phyloP scores from a whole-genome alignment of 495 filamentous ascomycete species.

The Tuber microsphaerosporum region DNA sequence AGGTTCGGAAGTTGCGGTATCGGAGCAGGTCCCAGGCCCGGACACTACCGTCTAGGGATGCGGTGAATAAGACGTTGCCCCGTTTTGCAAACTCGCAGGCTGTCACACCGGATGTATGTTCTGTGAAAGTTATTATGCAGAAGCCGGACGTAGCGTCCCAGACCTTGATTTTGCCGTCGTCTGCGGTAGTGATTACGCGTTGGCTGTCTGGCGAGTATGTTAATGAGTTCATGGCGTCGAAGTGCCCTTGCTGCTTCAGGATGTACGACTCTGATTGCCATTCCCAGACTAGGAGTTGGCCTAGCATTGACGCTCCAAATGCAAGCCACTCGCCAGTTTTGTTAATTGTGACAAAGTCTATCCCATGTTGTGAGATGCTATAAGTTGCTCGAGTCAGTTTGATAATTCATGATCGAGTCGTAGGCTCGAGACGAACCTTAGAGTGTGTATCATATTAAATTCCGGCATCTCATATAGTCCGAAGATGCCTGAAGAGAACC shows the following conservation, averaged over 20 bases:
- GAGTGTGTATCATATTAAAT: constrained; percentile 86
- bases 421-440: constrained; percentile 49
- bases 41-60: constrained; percentile 86
- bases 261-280: constrained; percentile 99
- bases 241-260: constrained; percentile 93
- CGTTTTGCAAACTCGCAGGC: constrained; percentile 89
- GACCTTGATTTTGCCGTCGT: constrained; percentile 96
- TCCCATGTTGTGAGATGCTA: constrained; percentile 92
- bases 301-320: constrained; percentile 91
- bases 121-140: constrained; percentile 95
- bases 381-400: constrained; percentile 15
- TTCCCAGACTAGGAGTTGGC: constrained; percentile 94
- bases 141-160: constrained; percentile 96
- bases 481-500: constrained; percentile 91
- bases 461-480: constrained; percentile 93
- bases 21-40: constrained; percentile 94
- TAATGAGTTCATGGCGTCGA: constrained; percentile 90
- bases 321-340: constrained; percentile 93
- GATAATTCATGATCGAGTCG: constrained; percentile 31
- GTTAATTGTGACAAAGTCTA: constrained; percentile 88
- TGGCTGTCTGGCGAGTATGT: constrained; percentile 91
- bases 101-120: constrained; percentile 92
- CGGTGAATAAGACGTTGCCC: constrained; percentile 89
- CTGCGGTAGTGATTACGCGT: constrained; percentile 81
- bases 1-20: constrained; percentile 94